Evolutionary conservation across 495 filamentous ascomycete genomes (phyloP), one percentile per base, ranked within the genome.

Genomic region (Penicillium odoratum): DNA sequence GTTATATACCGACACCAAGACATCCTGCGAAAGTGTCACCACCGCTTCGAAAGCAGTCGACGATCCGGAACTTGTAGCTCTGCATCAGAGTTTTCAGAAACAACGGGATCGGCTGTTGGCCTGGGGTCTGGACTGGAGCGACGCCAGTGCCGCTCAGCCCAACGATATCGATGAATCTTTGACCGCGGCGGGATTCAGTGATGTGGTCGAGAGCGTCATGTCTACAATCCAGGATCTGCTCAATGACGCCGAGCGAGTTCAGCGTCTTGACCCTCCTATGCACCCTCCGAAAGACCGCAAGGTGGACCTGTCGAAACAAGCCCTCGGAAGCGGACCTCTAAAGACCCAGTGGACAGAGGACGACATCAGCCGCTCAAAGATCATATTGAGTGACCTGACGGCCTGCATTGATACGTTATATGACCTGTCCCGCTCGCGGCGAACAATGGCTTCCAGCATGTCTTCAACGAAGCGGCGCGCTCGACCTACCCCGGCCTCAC

Each of bases 101-200:
- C 80, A 83, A 55, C 75, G 80, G 44, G 81, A 83, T 60, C 69
- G 93, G 31, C 76, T 96, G 59, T 83, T 93, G 47, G 87, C 87
- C 40, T 97, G 93, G 93, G 93, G 91, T 3, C 74, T 96, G 55
- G 89, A 93, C 68, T 97, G 93, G 93, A 93, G 85, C 51, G 91
- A 94, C 63, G 81, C 80, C 42, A 84, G 78, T 59, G 80, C 76
- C 38, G 78, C 77, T 7, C 79, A 85, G 59, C 84, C 88, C 60
- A 91, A 90, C 61, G 83, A 85, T 69, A 96, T 96, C 67, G 92
- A 96, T 68, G 90, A 92, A 67, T 89, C 88, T 0, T 75, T 95
- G 30, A 89, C 86, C 55, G 83, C 88, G 55, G 92, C 92, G 49
- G 92, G 92, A 30, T 81, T 93, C 53, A 92, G 89, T 60, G 90